Evolutionary conservation across 2,329 filamentous ascomycete genomes (phyloP), one percentile per base, ranked within the genome.

Genomic region (Paraphaeosphaeria minitans): DNA sequence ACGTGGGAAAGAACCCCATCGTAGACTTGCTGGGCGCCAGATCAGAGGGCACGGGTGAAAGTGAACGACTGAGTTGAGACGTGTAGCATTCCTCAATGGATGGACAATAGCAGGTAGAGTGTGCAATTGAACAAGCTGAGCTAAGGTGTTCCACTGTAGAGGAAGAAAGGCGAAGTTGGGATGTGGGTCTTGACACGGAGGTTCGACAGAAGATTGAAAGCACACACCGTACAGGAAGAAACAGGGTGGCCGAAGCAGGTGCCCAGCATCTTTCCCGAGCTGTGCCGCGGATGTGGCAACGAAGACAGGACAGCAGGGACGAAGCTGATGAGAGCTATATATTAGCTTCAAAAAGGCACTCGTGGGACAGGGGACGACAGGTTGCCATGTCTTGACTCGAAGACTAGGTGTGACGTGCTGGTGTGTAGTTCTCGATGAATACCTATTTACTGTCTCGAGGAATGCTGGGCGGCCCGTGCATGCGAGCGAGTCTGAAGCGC

Each of bases 191-290:
- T n/a, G 6, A n/a, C 9, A 7, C 37, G n/a, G 16, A 39, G n/a
- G 37, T 5, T 39, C 37, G 4, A 39, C n/a, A 16, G 22, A 37
- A 46, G 22, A 37, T 19, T 19, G 22, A n/a, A n/a, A 39, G 29
- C 39, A 71, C 70, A 52, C 66, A 73, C 69, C 64, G 65, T 43
- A 69, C 62, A 16, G 69, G 66, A 16, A 72, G 66, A 53, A 68
- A 70, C 70, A 71, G 71, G n/a, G n/a, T 60, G 57, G 29, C 24
- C 35, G 35, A 14, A 16, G 12, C 13, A 37, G 6, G 27, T 27
- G 37, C 37, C 37, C 4, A n/a, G 37, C 16, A 39, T 39, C 37
- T 39, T 39, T 16, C 19, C 14, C 14, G 16, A n/a, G 37, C 14
- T n/a, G 14, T 39, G 37, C 37, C 37, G 19, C 37, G n/a, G 37